phyloP scores from a whole-genome alignment of 176 grass and related monocot genomes.

The Microstegium vimineum region DNA sequence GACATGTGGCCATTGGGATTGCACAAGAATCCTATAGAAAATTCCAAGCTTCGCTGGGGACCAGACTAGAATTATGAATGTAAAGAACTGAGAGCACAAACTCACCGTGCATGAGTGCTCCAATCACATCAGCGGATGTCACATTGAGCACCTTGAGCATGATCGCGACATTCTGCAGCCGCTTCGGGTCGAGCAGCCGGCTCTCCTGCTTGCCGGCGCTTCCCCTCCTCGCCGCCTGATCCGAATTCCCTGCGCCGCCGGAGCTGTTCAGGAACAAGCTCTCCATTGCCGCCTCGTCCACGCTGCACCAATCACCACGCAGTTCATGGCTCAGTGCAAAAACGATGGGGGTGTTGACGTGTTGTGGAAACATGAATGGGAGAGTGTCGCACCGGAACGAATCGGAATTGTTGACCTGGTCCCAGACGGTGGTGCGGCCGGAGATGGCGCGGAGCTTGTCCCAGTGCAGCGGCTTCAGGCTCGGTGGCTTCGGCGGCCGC shows the following conservation, averaged over 20 bases:
- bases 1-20: conserved; percentile 37
- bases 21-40: conserved; percentile 22
- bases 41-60: conserved; percentile 17
- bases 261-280: conserved; percentile 41
- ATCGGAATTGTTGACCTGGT: conserved; percentile 56
- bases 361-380: not conserved
- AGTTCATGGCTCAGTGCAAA: not conserved
- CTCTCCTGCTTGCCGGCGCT: conserved; percentile 42
- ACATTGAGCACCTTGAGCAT: conserved; percentile 67
- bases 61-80: conserved; percentile 5
- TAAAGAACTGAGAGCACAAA: conserved; percentile 1
- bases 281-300: conserved; percentile 78
- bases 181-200: conserved; percentile 59
- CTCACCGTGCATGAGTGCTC: conserved; percentile 61
- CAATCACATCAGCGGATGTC: conserved; percentile 45
- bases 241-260: not conserved
- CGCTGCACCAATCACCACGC: conserved; percentile 32
- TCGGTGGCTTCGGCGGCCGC: conserved; percentile 30
- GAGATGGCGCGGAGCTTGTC: conserved; percentile 59
- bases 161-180: conserved; percentile 76
- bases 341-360: not conserved
- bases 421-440: conserved; percentile 53
- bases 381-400: conserved; percentile 39
- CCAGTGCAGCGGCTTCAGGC: conserved; percentile 61
- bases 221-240: not conserved